Conservation (phyloP, 1,284 basidiomycete species). For the Athelia psychrophila region DNA sequence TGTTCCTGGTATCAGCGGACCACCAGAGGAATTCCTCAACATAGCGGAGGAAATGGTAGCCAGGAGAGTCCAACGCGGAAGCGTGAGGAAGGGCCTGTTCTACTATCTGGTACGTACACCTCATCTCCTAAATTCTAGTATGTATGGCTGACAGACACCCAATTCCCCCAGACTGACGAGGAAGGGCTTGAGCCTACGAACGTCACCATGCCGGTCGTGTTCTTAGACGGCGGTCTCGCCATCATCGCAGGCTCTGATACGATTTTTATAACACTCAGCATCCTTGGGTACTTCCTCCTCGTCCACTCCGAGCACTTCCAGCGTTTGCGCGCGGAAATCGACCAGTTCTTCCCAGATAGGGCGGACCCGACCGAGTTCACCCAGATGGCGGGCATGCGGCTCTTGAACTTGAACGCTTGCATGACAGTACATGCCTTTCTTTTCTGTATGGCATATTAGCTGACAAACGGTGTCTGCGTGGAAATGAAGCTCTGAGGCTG, state of each 20-base stretch:
- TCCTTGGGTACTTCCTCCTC: conserved; percentile 8
- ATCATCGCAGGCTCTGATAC: conserved; percentile 31
- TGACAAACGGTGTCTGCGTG: background rate
- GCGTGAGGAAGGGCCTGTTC: conserved; percentile 22
- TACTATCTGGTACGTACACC: conserved; percentile 22
- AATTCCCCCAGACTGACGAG: conserved; percentile 8
- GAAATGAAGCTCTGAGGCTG: conserved; percentile 18
- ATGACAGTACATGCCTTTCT: too few relatives aligned
- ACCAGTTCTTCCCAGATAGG: conserved; percentile 17
- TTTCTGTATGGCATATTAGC: background rate
- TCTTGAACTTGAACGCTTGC: conserved; percentile 27
- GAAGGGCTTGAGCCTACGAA: conserved; percentile 3
- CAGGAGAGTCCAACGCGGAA: conserved; percentile 2
- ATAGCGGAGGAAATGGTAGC: conserved; percentile 10
- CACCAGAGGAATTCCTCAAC: conserved; percentile 3
- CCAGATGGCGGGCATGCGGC: conserved; percentile 21
- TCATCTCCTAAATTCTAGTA: background rate
- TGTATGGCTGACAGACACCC: background rate
- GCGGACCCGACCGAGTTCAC: conserved; percentile 19
- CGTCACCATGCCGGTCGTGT: conserved; percentile 1
- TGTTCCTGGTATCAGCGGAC: conserved; percentile 3
- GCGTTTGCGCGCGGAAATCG: conserved; percentile 7
- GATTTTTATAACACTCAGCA: conserved; percentile 10
- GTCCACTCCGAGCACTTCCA: conserved; percentile 1
- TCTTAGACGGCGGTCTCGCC: conserved; percentile 6